Base-by-base conservation (phyloP, 305 asterid genomes). In the Withania somnifera region DNA sequence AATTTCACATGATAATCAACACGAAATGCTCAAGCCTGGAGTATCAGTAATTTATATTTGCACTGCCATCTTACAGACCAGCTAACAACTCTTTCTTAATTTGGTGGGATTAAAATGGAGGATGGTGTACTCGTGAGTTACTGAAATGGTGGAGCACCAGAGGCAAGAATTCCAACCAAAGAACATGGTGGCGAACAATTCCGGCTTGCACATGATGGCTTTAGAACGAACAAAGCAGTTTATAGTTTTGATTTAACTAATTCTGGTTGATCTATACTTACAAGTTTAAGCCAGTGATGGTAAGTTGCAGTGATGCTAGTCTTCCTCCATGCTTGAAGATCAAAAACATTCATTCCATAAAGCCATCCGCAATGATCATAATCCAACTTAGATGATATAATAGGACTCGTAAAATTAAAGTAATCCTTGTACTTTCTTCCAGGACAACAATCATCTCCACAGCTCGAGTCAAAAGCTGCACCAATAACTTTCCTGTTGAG, bases 251-350 rank as follows among this genome's bases (percentile, higher is more conserved):
- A n/a, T 64, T 3, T 34, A 66, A 17, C 75, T 66, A 34, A 66
- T 45, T 60, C 11, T 32, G 77, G 60, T 42, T 26, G 19, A 86
- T 79, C 68, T 34, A 61, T 68, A 87, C 97, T 89, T 84, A 95
- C 98, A 58, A 76, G 90, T 89, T 92, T 90, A 81, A 95, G 97
- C 98, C 98, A 95, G 28, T 87, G 93, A 86, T 91, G 97, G 86
- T 95, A 92, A 11, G 85, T 87, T 20, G 86, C 87, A 76, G 93
- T 93, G 79, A 95, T 90, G 86, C 85, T 90, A 56, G 94, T 89
- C 79, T 84, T 84, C 86, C 98, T 88, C 98, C 98, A 95, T 81
- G 87, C 89, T 66, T 86, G 88, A 52, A 95, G 94, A 89, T 93
- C 92, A 84, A 93, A 88, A 34, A 95, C 53, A 80, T 91, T 91